Percentiles rank a stretch among this genome's conserved stretches.
Evolutionary conservation across 352 stramenopile genomes (phyloP).

Genomic region (Phytophthora boehmeriae): DNA sequence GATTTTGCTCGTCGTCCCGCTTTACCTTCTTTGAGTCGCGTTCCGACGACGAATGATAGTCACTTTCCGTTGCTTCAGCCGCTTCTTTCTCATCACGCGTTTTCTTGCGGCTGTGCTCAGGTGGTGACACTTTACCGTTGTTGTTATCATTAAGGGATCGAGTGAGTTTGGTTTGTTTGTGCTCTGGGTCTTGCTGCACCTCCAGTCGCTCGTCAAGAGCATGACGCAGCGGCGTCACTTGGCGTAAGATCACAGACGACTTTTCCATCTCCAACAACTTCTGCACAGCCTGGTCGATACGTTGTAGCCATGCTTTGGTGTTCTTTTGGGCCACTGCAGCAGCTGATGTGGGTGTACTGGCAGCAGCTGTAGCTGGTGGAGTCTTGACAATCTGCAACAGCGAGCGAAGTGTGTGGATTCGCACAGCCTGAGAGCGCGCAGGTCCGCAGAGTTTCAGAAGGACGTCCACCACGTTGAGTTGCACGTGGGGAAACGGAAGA

Average conservation of each 20-base stretch:
- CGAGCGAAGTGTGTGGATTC: slow-evolving; percentile 77
- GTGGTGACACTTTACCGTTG: slow-evolving; percentile 15
- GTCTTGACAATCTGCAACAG: slow-evolving; percentile 75
- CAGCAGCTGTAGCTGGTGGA: slow-evolving; percentile 19
- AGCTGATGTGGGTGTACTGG: slow-evolving; percentile 31
- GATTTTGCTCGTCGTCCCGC: slow-evolving; percentile 14
- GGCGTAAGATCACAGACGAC: slow-evolving; percentile 61
- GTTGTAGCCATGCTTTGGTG: slow-evolving; percentile 42
- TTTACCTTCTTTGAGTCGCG: slow-evolving; percentile 41
- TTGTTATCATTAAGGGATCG: not conserved
- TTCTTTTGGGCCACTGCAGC: slow-evolving; percentile 37
- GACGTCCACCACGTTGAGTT: slow-evolving; percentile 74
- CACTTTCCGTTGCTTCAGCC: not conserved
- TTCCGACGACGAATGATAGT: slow-evolving; percentile 10
- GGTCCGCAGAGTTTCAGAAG: slow-evolving; percentile 53
- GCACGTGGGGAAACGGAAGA: slow-evolving; percentile 80
- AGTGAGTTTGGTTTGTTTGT: slow-evolving; percentile 4
- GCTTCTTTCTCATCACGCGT: slow-evolving; percentile 26
- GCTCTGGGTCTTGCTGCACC: slow-evolving; percentile 6
- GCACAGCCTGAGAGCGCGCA: slow-evolving; percentile 57
- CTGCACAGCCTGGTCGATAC: slow-evolving; percentile 44
- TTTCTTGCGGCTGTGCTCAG: slow-evolving; percentile 29
- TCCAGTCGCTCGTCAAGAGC: slow-evolving; percentile 46
- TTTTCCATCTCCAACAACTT: slow-evolving; percentile 52
- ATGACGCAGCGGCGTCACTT: slow-evolving; percentile 61